phyloP scores from a whole-genome alignment of 768 basidiomycete genomes.

The Suillus americanus region DNA sequence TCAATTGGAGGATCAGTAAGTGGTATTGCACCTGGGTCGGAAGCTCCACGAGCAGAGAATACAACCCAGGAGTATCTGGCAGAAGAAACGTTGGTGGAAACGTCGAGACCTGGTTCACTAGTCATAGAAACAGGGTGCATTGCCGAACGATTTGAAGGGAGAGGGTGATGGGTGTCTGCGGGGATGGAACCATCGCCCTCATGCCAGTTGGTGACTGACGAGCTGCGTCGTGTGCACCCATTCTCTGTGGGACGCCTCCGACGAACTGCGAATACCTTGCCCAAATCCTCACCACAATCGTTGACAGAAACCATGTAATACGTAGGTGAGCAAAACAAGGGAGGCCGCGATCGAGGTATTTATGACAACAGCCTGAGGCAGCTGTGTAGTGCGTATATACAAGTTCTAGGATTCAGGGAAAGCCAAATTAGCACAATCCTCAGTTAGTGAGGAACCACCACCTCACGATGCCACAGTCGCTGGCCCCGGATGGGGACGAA shows the following conservation, averaged over 20 bases:
- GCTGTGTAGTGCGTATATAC: too few species aligned
- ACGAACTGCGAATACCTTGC: neutral
- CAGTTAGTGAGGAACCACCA: too few species aligned
- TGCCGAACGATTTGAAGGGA: neutral
- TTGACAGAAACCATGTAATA: too few species aligned
- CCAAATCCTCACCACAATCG: neutral
- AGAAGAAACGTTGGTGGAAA: neutral
- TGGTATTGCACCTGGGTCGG: neutral
- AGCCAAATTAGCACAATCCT: too few species aligned
- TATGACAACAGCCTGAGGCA: too few species aligned
- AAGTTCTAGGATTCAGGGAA: too few species aligned
- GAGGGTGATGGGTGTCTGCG: neutral
- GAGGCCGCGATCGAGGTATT: too few species aligned
- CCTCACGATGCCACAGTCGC: too few species aligned
- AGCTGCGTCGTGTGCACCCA: neutral
- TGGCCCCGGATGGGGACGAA: too few species aligned
- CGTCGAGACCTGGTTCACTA: neutral
- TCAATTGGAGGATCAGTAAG: neutral
- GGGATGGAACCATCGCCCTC: neutral
- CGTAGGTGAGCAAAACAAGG: too few species aligned
- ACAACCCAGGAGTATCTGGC: neutral
- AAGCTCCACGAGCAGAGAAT: neutral
- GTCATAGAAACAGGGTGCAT: neutral
- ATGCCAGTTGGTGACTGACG: neutral
- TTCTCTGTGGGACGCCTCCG: neutral